Evolutionary conservation across 257 asterid species (phyloP).

Genomic region (Jacaranda copaia): DNA sequence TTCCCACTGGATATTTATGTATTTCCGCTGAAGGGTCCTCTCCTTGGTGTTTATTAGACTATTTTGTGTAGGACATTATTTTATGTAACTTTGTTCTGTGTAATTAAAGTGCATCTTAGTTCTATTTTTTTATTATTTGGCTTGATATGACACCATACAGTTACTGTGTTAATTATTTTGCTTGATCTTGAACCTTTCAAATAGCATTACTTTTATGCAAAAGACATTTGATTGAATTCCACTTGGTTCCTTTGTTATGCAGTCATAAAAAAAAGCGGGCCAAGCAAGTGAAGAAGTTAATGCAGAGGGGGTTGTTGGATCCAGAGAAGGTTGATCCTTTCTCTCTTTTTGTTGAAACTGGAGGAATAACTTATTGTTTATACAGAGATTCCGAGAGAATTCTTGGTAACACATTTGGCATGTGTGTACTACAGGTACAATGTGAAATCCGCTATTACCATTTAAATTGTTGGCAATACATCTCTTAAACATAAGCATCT

Average conservation of each 20-base stretch:
- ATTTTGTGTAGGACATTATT: conserved; percentile 7
- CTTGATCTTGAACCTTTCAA: conserved; percentile 15
- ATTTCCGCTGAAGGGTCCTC: neutral
- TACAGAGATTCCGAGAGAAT: conserved; percentile 91
- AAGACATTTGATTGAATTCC: neutral
- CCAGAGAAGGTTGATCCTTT: conserved; percentile 81
- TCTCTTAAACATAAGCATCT: neutral
- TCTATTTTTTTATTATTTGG: neutral
- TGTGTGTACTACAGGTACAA: conserved; percentile 93
- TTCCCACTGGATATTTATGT: neutral
- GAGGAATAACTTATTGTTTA: conserved; percentile 80
- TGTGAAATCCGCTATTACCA: conserved; percentile 5
- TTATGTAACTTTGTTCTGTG: neutral
- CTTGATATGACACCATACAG: conserved; percentile 8
- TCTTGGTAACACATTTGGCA: conserved; percentile 98
- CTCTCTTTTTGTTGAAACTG: conserved; percentile 77
- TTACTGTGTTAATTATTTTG: conserved; percentile 12
- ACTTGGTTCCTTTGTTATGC: conserved; percentile 30
- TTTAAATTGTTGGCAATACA: neutral
- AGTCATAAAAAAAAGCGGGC: conserved; percentile 85
- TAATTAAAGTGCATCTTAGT: neutral
- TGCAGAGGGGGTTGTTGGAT: conserved; percentile 73
- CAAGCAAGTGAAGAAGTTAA: conserved; percentile 81
- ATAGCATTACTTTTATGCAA: neutral
- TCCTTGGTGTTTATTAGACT: neutral